These are phyloP conservation scores for Fusarium pilosicola DNA, from an alignment of 2,329 filamentous ascomycete genomes.

Conservation along the genomic window DNA sequence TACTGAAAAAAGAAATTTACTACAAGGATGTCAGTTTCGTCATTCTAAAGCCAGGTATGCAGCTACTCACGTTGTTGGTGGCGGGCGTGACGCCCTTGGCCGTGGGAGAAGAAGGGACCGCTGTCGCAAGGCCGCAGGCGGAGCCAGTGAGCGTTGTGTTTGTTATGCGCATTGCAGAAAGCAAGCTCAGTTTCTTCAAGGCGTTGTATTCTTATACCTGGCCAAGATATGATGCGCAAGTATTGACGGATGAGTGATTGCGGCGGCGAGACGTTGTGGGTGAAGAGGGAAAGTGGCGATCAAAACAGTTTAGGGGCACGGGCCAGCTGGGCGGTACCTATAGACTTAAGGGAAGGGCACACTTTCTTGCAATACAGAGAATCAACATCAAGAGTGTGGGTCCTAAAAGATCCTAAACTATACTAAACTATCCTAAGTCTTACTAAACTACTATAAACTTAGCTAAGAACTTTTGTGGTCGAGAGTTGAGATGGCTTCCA, in stretches of 20 bases:
- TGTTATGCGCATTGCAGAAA: background rate
- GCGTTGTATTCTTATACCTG: background rate
- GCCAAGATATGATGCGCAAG: too few relatives aligned
- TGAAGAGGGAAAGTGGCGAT: background rate
- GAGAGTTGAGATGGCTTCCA: background rate
- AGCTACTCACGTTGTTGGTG: background rate
- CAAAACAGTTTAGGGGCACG: background rate
- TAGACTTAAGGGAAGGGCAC: too few relatives aligned
- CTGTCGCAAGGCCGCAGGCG: background rate
- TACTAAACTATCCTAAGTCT: background rate
- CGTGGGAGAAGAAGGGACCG: too few relatives aligned
- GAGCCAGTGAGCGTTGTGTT: too few relatives aligned
- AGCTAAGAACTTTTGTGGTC: background rate
- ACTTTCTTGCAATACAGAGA: too few relatives aligned
- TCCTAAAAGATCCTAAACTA: background rate
- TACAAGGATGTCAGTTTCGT: background rate
- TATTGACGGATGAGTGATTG: background rate
- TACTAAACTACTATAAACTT: background rate
- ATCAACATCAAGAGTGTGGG: background rate
- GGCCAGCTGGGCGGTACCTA: background rate
- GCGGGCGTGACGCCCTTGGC: too few relatives aligned
- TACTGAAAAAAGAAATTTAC: background rate
- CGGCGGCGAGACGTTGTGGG: background rate
- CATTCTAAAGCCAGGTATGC: background rate
- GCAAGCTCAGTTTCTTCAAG: background rate